These are phyloP conservation scores for Hyaloscypha finlandica DNA, from an alignment of 495 filamentous ascomycete species.

Conservation along the genomic window DNA sequence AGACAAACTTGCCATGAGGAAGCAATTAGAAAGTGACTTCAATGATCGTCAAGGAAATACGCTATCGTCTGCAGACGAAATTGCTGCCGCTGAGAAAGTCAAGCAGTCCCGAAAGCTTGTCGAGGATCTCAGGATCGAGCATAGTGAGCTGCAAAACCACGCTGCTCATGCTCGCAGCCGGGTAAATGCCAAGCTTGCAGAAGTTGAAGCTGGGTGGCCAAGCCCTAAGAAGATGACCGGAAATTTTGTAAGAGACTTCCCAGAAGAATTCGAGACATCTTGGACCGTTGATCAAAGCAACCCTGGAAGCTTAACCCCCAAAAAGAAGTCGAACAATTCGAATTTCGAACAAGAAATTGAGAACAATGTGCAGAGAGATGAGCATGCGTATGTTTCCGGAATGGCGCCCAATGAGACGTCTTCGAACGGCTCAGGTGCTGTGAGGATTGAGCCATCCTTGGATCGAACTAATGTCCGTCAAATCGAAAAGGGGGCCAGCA, in stretches of 20 bases:
- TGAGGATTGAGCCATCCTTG: constrained; percentile 39
- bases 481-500: constrained; percentile 1
- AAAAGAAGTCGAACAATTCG: constrained; percentile 26
- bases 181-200: constrained; percentile 8
- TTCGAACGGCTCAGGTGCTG: constrained; percentile 27
- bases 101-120: constrained; percentile 5
- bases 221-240: constrained; percentile 37
- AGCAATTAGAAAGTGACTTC: constrained; percentile 39
- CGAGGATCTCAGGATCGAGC: constrained; percentile 11
- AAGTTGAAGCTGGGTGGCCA: constrained; percentile 7
- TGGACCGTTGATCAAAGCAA: constrained; percentile 31
- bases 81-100: constrained; percentile 22
- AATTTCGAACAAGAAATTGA: constrained; percentile 34
- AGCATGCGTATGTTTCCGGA: constrained; percentile 30
- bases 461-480: constrained; percentile 30
- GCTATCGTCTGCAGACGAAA: constrained; percentile 26
- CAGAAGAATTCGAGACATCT: constrained; percentile 44
- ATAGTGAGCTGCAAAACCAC: constrained; percentile 20
- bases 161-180: constrained; percentile 10
- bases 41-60: constrained; percentile 7
- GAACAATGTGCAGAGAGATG: constrained; percentile 27
- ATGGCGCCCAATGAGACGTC: constrained; percentile 13
- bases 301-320: constrained; percentile 16
- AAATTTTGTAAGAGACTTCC: constrained; percentile 47
- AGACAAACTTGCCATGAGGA: constrained; percentile 33